Evolutionary conservation across 1,284 basidiomycete species (phyloP), one percentile per base, ranked within the genome.

Genomic region (Trichosporon inkin): DNA sequence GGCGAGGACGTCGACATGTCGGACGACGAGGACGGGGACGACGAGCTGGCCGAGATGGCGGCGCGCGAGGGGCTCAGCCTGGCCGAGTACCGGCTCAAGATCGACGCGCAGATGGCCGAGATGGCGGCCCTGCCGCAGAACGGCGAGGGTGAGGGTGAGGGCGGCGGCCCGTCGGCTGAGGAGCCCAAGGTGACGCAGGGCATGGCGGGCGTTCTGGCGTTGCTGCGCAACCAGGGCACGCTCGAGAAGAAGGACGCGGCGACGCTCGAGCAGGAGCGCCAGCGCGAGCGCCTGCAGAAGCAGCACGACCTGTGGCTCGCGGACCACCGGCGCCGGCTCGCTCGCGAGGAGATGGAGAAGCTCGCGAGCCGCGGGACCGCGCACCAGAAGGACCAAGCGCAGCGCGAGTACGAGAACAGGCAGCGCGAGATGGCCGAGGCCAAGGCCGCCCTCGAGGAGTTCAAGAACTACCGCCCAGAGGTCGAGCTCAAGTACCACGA

Each of bases 401-500:
- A 90, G 63, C 85, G 94, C 58, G 96, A 99, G 78, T 93, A 91
- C 73, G 92, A 97, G 78, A 97, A 97, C 73, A 85, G 91, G 59
- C 75, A 88, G 68, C 86, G 94, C 24, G 96, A 99, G 71, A 87
- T 93, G 74, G 88, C 90, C 67, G 93, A 97, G 67, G 89, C 93
- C 8, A 85, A 90, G 40, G 85, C 89, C 28, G 85, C 86, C 49
- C 80, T 93, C 68, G 91, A 96, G 38, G 76, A 85, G 53, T 99
- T 90, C 84, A 89, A 88, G 78, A 84, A 89, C 73, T 99, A 99
- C 82, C 96, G 94, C 78, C 96, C 96, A 1, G 93, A 96, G 76
- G 84, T 99, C 69, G 91, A 95, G 66, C 91, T 99, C 72, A 89
- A 89, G 61, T 99, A 99, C 78, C 89, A 95, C 67, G 96, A 99